Conservation (phyloP, 306 rosid species). For the Trifolium dubium region DNA sequence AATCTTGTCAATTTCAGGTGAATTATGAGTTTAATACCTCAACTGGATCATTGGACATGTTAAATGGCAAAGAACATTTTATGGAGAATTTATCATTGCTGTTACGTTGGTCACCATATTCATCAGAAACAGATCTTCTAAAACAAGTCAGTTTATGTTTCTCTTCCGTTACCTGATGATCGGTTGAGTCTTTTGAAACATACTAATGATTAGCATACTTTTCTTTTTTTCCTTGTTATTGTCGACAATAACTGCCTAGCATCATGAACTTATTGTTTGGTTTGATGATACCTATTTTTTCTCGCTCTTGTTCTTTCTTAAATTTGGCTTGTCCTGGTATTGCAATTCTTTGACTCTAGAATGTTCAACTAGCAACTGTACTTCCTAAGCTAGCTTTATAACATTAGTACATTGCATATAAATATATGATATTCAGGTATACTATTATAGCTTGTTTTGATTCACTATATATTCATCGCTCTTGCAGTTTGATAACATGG, state of each 20-base stretch:
- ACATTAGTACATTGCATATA: constrained; percentile 1
- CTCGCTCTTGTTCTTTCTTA: background rate
- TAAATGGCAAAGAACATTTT: constrained; percentile 72
- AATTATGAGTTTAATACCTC: constrained; percentile 64
- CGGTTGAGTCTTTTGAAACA: background rate
- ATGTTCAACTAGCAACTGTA: constrained; percentile 16
- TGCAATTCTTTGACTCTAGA: background rate
- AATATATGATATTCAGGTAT: constrained; percentile 1
- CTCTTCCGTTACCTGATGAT: constrained; percentile 11
- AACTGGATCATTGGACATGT: constrained; percentile 53
- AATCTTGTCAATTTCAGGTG: constrained; percentile 65
- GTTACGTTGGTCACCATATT: constrained; percentile 87
- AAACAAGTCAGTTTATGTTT: constrained; percentile 65
- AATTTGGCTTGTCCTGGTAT: constrained; percentile 10
- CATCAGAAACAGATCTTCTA: constrained; percentile 82
- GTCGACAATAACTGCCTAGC: constrained; percentile 21
- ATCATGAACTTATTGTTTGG: constrained; percentile 21
- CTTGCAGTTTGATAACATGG: constrained; percentile 80
- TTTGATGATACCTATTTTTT: constrained; percentile 7
- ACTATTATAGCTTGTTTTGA: constrained; percentile 23
- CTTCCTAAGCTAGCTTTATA: constrained; percentile 15
- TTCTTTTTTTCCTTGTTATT: constrained; percentile 5
- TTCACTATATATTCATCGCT: constrained; percentile 24
- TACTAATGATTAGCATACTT: constrained; percentile 25
- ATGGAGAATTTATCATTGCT: constrained; percentile 67